Percentiles rank a stretch among this genome's conserved stretches.
Conservation (phyloP, 768 basidiomycete genomes). For the Austroboletus eburneus region DNA sequence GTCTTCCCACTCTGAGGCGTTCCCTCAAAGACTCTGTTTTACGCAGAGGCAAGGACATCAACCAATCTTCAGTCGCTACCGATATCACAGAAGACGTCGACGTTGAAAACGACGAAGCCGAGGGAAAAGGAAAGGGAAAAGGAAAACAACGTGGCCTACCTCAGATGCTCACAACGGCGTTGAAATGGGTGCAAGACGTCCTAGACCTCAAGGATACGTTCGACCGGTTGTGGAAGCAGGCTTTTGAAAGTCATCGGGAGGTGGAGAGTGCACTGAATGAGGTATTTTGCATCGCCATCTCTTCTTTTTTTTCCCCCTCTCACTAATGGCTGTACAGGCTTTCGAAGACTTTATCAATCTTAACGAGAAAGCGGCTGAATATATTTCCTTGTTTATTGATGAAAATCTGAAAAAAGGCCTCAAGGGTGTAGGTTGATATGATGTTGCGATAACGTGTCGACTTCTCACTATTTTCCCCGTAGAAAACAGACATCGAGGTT, state of each 20-base stretch:
- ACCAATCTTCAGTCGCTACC: conserved; percentile 49
- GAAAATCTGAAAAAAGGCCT: conserved; percentile 93
- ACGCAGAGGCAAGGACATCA: conserved; percentile 74
- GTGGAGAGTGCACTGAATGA: conserved; percentile 82
- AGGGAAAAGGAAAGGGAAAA: conserved; percentile 52
- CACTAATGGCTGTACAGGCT: conserved; percentile 49
- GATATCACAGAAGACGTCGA: conserved; percentile 36
- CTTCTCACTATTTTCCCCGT: conserved; percentile 1
- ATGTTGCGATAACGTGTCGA: background rate
- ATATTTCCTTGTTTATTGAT: conserved; percentile 94
- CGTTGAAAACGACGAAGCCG: conserved; percentile 34
- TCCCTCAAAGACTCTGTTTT: conserved; percentile 70
- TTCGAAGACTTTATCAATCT: conserved; percentile 89
- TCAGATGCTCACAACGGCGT: conserved; percentile 53
- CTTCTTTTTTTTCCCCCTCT: background rate
- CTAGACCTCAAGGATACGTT: conserved; percentile 91
- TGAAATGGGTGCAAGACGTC: conserved; percentile 93
- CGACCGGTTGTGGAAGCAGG: conserved; percentile 64
- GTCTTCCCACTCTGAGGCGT: conserved; percentile 58
- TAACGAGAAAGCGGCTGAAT: conserved; percentile 87
- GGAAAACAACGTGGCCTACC: conserved; percentile 42
- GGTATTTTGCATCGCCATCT: conserved; percentile 50
- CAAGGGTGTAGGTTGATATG: conserved; percentile 67
- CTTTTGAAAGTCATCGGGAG: conserved; percentile 70
- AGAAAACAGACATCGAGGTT: conserved; percentile 96